phyloP scores from a whole-genome alignment of 108 stramenopile species.

The Fragilariopsis cylindrus region DNA sequence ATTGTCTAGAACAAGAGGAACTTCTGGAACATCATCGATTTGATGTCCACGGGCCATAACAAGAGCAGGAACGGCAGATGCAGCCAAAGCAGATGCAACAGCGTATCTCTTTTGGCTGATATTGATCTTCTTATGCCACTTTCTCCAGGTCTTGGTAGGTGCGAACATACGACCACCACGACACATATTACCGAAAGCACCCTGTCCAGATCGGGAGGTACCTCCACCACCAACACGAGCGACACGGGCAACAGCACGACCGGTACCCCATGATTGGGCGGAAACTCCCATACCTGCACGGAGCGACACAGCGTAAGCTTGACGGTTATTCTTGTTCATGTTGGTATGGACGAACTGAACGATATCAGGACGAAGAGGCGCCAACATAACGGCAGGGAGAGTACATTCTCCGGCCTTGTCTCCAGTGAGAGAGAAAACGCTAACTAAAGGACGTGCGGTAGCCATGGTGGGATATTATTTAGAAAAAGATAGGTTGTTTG shows the following conservation, averaged over 20 bases:
- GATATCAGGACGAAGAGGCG: constrained; percentile 98
- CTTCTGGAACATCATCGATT: constrained; percentile 95
- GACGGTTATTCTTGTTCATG: constrained; percentile 99
- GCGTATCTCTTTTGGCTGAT: constrained; percentile 96
- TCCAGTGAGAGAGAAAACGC: constrained; percentile 93
- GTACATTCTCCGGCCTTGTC: constrained; percentile 86
- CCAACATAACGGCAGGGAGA: constrained; percentile 96
- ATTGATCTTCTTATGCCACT: constrained; percentile 99
- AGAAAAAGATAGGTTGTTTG: no score
- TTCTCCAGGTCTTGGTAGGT: constrained; percentile 99
- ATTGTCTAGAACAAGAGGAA: constrained; percentile 94
- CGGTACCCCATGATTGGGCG: constrained; percentile 98
- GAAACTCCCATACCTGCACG: constrained; percentile 94
- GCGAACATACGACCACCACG: constrained; percentile 98
- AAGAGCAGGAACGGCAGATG: constrained; percentile 94
- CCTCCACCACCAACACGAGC: constrained; percentile 99
- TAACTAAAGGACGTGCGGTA: constrained; percentile 91
- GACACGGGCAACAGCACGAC: constrained; percentile 99
- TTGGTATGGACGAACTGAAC: constrained; percentile 99
- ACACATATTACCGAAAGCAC: constrained; percentile 99
- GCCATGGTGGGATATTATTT: constrained; percentile 60
- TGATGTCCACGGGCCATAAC: constrained; percentile 99
- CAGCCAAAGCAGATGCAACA: constrained; percentile 97
- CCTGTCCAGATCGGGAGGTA: constrained; percentile 98
- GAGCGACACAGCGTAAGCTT: constrained; percentile 97